Conservation (phyloP, 495 filamentous ascomycete species). For the Aspergillus hancockii region DNA sequence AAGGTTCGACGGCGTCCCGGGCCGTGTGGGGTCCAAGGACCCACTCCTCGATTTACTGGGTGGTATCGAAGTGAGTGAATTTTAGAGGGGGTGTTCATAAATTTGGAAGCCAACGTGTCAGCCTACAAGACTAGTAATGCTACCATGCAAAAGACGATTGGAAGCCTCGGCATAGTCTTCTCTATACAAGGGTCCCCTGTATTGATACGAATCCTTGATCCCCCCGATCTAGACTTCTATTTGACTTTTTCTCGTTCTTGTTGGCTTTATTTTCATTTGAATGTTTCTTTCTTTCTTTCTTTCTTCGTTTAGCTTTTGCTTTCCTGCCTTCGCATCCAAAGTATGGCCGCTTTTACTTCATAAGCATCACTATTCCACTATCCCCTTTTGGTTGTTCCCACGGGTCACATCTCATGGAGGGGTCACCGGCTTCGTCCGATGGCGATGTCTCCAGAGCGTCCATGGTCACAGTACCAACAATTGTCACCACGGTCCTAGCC, state of each 20-base stretch:
- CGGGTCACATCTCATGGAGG: slow-evolving; percentile 2
- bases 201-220: too few species aligned
- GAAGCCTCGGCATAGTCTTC: too few species aligned
- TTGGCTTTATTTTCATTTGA: not conserved
- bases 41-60: not conserved
- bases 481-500: slow-evolving; percentile 11
- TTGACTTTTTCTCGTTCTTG: too few species aligned
- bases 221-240: too few species aligned
- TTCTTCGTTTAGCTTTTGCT: not conserved
- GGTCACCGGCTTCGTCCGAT: not conserved
- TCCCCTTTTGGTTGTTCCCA: not conserved
- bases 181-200: too few species aligned
- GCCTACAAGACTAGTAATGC: too few species aligned
- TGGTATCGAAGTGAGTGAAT: too few species aligned
- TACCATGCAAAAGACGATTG: too few species aligned
- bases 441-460: slow-evolving; percentile 13
- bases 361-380: not conserved
- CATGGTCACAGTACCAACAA: slow-evolving; percentile 11
- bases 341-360: not conserved
- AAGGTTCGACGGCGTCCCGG: slow-evolving; percentile 1
- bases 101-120: too few species aligned
- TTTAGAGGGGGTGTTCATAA: too few species aligned
- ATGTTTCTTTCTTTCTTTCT: not conserved
- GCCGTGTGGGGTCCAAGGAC: not conserved
- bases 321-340: not conserved